Evolutionary conservation across 1,284 basidiomycete genomes (phyloP).

Genomic region (Trichosporon coremiiforme): DNA sequence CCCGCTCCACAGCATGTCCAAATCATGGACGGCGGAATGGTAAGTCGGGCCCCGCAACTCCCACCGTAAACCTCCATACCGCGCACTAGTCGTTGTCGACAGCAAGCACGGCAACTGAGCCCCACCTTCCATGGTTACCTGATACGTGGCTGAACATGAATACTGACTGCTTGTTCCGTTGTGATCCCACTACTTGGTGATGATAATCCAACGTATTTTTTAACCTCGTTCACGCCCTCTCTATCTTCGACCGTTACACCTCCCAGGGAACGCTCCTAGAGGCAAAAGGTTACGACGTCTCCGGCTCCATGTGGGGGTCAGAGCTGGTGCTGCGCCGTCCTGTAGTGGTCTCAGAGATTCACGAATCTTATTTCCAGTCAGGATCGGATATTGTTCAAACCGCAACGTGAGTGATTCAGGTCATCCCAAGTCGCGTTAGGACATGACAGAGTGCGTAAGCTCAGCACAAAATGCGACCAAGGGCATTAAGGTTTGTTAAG

Average conservation of each 20-base stretch:
- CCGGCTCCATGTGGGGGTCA: slow-evolving; percentile 69
- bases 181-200: neutral
- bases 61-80: neutral
- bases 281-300: slow-evolving; percentile 62
- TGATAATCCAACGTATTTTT: neutral
- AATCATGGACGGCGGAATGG: slow-evolving; percentile 66
- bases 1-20: slow-evolving; percentile 39
- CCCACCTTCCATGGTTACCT: neutral
- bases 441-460: neutral
- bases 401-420: slow-evolving; percentile 45
- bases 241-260: neutral
- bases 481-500: too few species aligned
- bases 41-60: slow-evolving; percentile 41
- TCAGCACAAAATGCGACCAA: slow-evolving; percentile 5
- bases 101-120: neutral
- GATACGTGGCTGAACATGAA: neutral
- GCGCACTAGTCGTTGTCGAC: neutral
- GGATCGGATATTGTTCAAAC: slow-evolving; percentile 78
- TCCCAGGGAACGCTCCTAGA: slow-evolving; percentile 70
- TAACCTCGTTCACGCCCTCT: neutral
- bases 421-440: neutral
- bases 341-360: slow-evolving; percentile 62
- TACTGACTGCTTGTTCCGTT: neutral
- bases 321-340: slow-evolving; percentile 63
- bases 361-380: slow-evolving; percentile 67